Evolutionary conservation across 1,139 yeast genomes (phyloP).

Genomic region (Yamadazyma taylorii): DNA sequence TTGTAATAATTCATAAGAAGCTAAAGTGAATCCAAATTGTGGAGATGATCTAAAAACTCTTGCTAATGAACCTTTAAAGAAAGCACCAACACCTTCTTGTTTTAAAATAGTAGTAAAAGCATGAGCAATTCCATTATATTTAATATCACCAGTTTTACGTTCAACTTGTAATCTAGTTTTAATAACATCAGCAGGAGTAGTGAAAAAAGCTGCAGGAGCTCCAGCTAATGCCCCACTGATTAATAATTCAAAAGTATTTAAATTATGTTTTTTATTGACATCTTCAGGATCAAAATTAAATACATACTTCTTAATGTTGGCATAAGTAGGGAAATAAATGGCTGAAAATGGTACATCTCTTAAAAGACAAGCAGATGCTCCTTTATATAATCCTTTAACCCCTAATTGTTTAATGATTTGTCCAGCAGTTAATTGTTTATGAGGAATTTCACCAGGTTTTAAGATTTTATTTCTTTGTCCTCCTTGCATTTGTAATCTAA

Average conservation of each 20-base stretch:
- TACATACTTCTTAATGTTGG: constrained; percentile 80
- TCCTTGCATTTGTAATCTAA: constrained; percentile 93
- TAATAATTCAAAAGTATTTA: constrained; percentile 81
- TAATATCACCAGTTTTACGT: constrained; percentile 72
- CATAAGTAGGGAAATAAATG: constrained; percentile 95
- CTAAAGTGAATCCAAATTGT: constrained; percentile 95
- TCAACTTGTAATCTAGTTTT: constrained; percentile 94
- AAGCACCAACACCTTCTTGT: constrained; percentile 78
- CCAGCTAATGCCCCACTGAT: constrained; percentile 95
- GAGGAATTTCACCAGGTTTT: constrained; percentile 48
- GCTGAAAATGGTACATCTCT: constrained; percentile 98
- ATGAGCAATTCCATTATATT: constrained; percentile 73
- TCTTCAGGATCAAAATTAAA: constrained; percentile 80
- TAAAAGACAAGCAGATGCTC: constrained; percentile 86
- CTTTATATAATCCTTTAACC: constrained; percentile 82
- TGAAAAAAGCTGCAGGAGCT: constrained; percentile 94
- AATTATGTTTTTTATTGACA: constrained; percentile 45
- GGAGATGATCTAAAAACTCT: constrained; percentile 95
- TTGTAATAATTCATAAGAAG: constrained; percentile 85
- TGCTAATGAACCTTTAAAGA: constrained; percentile 96
- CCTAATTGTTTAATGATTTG: constrained; percentile 81
- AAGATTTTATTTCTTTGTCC: constrained; percentile 46
- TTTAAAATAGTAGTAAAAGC: constrained; percentile 71
- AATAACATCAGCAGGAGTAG: constrained; percentile 96
- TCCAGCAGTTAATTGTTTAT: constrained; percentile 57